Conservation (phyloP, 2,329 filamentous ascomycete genomes). For the Celoporthe dispersa region DNA sequence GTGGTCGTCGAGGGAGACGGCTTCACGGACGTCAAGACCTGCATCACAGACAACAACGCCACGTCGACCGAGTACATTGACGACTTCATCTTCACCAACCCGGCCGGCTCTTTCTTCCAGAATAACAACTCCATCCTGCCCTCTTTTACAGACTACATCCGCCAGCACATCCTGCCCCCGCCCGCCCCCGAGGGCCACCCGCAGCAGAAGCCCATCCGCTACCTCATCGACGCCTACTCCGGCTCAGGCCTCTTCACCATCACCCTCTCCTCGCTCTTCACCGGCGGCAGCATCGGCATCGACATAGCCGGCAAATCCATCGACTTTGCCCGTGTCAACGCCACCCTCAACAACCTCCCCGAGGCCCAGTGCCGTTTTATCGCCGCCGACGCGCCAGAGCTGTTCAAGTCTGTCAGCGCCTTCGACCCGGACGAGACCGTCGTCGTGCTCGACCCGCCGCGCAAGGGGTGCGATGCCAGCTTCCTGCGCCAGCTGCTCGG, state of each 20-base stretch:
- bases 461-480: conserved; percentile 87
- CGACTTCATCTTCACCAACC: conserved; percentile 84
- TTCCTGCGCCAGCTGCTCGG: conserved; percentile 81
- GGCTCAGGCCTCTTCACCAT: conserved; percentile 97
- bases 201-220: conserved; percentile 62
- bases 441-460: conserved; percentile 94
- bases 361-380: conserved; percentile 75
- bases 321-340: conserved; percentile 77
- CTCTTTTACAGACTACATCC: conserved; percentile 84
- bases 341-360: conserved; percentile 72
- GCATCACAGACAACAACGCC: conserved; percentile 83
- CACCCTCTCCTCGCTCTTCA: conserved; percentile 83
- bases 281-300: conserved; percentile 81
- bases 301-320: conserved; percentile 86
- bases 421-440: conserved; percentile 82
- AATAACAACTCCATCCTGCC: conserved; percentile 99
- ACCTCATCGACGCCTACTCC: conserved; percentile 97
- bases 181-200: conserved; percentile 28
- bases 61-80: conserved; percentile 88
- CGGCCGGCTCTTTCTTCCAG: conserved; percentile 95
- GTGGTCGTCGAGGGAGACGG: conserved; percentile 59
- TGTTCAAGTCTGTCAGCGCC: conserved; percentile 73
- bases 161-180: conserved; percentile 72
- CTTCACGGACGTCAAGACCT: conserved; percentile 81
- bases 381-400: conserved; percentile 80